Evolutionary conservation across 352 stramenopile species (phyloP), one percentile per base, ranked within the genome.

Genomic region (Phytophthora hybrid): DNA sequence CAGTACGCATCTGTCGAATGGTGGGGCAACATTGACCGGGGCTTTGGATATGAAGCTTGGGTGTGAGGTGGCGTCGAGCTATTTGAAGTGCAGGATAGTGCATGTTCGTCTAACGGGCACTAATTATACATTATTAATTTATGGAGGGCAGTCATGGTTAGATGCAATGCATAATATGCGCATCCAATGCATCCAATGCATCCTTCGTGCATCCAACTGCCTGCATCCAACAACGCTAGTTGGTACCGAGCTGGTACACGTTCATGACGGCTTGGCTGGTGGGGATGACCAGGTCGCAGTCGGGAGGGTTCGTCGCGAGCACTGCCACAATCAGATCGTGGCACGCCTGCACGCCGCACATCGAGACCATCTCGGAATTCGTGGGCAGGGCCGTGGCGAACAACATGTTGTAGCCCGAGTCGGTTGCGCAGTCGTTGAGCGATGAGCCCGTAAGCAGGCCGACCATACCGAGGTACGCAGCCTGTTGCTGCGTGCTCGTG

Each of bases 281-380:
- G 19, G 80, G 78, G 59, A 87, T 82, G 44, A 21, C 59, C n/a
- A 87, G 63, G 31, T 77, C 63, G 66, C 80, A 87, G 71, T 87
- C 59, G 4, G 78, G 73, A 0, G 76, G 73, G 56, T 79, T 80
- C 37, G 74, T 64, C 11, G 58, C 39, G 4, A 72, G 47, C 26
- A 87, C 71, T 14, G 44, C 34, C 13, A 67, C 55, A 53, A 85
- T 76, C 16, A 87, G 56, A 13, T 67, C 54, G 49, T 85, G 61
- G 63, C 80, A 87, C 29, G 47, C 47, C 3, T 59, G 32, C 9
- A 73, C 49, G 1, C 19, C 54, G 73, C 80, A 87, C 76, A 87
- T 84, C 46, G 54, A 52, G 23, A 55, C 65, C 21, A 57, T 66
- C 56, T 87, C 31, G 2, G 34, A 49, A 21, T 70, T 62, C 53